phyloP scores from a whole-genome alignment of 1,284 basidiomycete species.

The Ganoderma multipileum region DNA sequence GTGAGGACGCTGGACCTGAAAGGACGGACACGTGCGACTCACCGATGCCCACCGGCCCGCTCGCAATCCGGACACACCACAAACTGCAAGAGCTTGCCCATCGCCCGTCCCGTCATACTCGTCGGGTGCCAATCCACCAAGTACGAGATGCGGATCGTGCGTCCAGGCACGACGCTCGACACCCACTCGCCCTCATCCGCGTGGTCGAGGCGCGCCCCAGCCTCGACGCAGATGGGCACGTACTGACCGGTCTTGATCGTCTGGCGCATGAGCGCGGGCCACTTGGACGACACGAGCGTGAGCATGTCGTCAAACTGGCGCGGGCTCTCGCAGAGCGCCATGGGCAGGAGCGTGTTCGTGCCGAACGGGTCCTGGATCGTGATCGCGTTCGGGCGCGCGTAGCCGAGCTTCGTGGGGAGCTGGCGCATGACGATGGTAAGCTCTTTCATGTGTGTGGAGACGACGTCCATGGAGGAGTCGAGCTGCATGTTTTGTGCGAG shows the following conservation, averaged over 20 bases:
- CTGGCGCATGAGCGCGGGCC: background rate
- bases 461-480: background rate
- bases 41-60: background rate
- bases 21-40: background rate
- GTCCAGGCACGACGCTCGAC: background rate
- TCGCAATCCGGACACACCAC: background rate
- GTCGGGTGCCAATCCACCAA: background rate
- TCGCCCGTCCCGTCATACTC: background rate
- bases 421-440: constrained; percentile 4
- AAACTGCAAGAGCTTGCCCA: background rate
- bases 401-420: constrained; percentile 9
- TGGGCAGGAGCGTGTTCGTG: constrained; percentile 7
- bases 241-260: background rate
- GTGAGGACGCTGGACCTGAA: background rate
- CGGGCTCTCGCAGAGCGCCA: constrained; percentile 2
- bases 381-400: constrained; percentile 9
- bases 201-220: background rate
- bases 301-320: background rate
- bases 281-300: background rate
- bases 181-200: background rate
- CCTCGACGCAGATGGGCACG: background rate
- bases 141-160: background rate
- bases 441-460: background rate
- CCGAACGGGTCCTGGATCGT: constrained; percentile 8
- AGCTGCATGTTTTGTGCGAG: background rate